Base-by-base conservation (phyloP, 2,329 filamentous ascomycete species). In the Thermoascus crustaceus region DNA sequence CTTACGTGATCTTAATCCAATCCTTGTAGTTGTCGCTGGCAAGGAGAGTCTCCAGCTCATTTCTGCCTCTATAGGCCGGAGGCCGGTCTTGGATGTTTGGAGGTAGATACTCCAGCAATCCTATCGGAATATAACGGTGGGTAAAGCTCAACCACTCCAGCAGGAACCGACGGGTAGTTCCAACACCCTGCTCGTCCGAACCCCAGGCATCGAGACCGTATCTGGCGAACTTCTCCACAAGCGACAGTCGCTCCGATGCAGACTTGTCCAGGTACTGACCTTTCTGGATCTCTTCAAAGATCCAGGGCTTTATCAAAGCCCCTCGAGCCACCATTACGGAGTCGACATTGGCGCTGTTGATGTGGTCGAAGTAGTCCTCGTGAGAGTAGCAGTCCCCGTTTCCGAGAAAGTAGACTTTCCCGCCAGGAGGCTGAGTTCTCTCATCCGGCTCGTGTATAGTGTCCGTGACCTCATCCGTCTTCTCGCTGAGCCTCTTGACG, bases 301-400 rank as follows among this genome's bases (percentile, higher is more conserved):
- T 71, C 91, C 91, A 98, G 1, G 91, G 91, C 66, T 98, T 98
- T 65, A 96, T 85, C 39, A 98, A 74, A 7, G 91, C 91, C 38
- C 91, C 91, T 41, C 91, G 84, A n/a, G 81, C 91, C 42, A 96
- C 78, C 91, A 98, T 96, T 55, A 94, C 84, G n/a, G 79, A 79
- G 65, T 96, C 89, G 30, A 96, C 87, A 30, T 77, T 76, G 22
- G 85, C 75, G 40, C 89, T 75, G 31, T 81, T 72, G 24, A 96
- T 69, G 52, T 91, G 80, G 38, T 79, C 68, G 44, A 78, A 78
- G 66, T 96, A 96, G 57, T 96, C 87, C 20, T 80, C 66, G 59
- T 96, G 87, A 4, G 87, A 95, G 66, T 85, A 95, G 62, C 88
- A 91, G 64, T 98, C 91, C 31, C 91, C 91, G 59, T 98, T 98